Conservation (phyloP, 768 basidiomycete species). For the Calocybe gangraenosa region DNA sequence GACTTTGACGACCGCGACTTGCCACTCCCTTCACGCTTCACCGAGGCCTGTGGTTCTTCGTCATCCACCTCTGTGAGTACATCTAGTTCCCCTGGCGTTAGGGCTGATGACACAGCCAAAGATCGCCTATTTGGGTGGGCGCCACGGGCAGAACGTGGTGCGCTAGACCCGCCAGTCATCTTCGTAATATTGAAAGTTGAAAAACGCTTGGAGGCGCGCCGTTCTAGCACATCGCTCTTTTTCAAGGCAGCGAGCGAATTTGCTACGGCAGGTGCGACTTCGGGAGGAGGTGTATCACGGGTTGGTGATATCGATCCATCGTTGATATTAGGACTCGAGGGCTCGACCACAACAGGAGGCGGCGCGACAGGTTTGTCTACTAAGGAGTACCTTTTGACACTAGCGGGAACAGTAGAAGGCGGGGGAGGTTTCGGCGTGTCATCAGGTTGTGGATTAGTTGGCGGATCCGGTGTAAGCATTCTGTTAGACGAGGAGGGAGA, state of each 20-base stretch:
- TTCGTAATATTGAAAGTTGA: conserved; percentile 93
- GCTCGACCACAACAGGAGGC: conserved; percentile 47
- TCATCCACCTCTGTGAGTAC: conserved; percentile 76
- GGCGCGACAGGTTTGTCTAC: conserved; percentile 61
- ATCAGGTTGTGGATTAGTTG: conserved; percentile 8
- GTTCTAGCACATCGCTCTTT: conserved; percentile 79
- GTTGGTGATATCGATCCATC: conserved; percentile 30
- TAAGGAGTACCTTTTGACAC: conserved; percentile 75
- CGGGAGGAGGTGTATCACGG: conserved; percentile 32
- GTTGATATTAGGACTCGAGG: conserved; percentile 40
- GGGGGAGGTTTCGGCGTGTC: conserved; percentile 22
- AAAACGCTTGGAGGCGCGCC: conserved; percentile 93
- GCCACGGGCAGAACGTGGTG: conserved; percentile 40
- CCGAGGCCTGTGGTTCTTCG: conserved; percentile 33
- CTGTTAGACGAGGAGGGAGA: conserved; percentile 5
- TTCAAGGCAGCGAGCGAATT: conserved; percentile 86
- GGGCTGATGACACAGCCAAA: conserved; percentile 54
- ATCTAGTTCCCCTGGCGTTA: conserved; percentile 69
- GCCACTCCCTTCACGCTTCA: conserved; percentile 22
- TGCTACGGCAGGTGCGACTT: conserved; percentile 56
- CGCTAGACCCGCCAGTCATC: conserved; percentile 65
- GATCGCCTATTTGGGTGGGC: conserved; percentile 61
- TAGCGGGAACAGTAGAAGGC: conserved; percentile 50
- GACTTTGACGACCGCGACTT: conserved; percentile 25
- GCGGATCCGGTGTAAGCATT: conserved; percentile 3